Conservation (phyloP, 2,329 filamentous ascomycete genomes). For the Thielaviopsis cerberus region DNA sequence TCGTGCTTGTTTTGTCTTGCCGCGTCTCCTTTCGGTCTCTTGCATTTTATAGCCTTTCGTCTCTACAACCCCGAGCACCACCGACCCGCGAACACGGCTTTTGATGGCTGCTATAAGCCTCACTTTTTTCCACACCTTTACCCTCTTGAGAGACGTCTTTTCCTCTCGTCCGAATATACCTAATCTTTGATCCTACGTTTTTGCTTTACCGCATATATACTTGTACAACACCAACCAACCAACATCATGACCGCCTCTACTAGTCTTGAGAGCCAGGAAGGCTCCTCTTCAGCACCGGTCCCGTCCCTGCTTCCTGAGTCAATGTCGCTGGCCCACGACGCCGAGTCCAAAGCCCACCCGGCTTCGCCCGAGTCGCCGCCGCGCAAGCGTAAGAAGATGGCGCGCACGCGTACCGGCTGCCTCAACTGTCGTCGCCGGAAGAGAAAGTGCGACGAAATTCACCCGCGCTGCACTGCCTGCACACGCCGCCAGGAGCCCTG, state of each 20-base stretch:
- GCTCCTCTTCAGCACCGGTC: neutral
- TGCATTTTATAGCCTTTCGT: neutral
- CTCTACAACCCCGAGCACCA: neutral
- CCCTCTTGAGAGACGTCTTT: neutral
- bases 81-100: neutral
- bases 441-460: constrained; percentile 22
- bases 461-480: constrained; percentile 21
- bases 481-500: constrained; percentile 18
- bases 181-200: neutral
- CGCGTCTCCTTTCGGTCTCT: neutral
- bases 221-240: neutral
- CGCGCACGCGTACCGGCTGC: constrained; percentile 20
- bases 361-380: constrained; percentile 6
- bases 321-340: neutral
- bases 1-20: neutral
- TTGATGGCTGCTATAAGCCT: neutral
- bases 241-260: neutral
- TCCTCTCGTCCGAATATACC: neutral
- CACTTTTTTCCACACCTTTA: neutral
- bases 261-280: neutral
- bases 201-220: neutral
- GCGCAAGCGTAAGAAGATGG: constrained; percentile 16
- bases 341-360: neutral
- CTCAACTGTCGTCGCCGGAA: constrained; percentile 23
- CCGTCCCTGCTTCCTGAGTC: neutral